Conservation (phyloP, 148 eudicot species). For the Camellia lanceoleosa region DNA sequence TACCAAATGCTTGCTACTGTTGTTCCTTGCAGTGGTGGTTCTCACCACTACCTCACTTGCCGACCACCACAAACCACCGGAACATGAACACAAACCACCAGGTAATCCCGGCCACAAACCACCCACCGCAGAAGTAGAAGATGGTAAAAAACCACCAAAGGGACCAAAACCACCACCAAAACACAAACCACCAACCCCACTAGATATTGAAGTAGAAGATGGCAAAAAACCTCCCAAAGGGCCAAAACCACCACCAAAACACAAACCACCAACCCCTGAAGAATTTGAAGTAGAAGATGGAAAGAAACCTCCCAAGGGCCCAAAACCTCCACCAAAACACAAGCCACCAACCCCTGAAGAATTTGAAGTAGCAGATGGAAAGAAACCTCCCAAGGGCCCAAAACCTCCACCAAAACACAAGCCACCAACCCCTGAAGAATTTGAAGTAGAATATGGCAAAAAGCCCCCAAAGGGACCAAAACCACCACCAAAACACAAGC, state of each 20-base stretch:
- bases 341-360: conserved; percentile 4
- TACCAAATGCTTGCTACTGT: neutral
- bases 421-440: neutral
- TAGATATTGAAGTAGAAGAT: neutral
- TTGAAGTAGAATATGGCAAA: neutral
- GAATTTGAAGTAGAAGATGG: neutral
- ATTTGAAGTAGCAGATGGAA: neutral
- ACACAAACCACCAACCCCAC: no score
- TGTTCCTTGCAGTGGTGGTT: conserved; percentile 11
- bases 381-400: neutral
- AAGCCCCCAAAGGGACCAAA: neutral
- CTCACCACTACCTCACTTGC: conserved; percentile 13
- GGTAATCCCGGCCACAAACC: no score
- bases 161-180: no score
- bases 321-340: conserved; percentile 5
- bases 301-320: neutral
- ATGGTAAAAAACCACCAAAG: no score
- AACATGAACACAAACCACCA: neutral
- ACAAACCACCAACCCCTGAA: conserved; percentile 6
- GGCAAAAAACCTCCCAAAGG: neutral
- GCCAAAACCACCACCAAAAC: conserved; percentile 2
- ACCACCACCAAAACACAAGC: neutral
- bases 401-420: conserved; percentile 7
- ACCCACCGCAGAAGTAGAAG: neutral
- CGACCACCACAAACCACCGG: neutral